These are phyloP conservation scores for Hirsutella minnesotensis DNA, from an alignment of 2,329 filamentous ascomycete genomes.

Conservation along the genomic window DNA sequence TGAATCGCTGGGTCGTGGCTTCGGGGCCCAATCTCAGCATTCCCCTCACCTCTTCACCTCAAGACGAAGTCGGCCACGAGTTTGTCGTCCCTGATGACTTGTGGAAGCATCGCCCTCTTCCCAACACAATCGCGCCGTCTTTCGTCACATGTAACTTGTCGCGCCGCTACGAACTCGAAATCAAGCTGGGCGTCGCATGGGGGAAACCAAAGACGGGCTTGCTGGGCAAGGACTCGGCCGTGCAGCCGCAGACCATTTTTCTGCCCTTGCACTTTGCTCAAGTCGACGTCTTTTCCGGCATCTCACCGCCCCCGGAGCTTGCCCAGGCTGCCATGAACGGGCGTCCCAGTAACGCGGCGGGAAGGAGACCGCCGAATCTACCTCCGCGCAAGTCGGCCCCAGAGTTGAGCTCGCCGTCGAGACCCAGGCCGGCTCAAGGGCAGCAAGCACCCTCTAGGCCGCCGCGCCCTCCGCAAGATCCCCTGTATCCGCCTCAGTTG, in stretches of 20 bases:
- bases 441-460: constrained; percentile 9
- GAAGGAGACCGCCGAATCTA: constrained; percentile 20
- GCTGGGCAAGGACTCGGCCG: constrained; percentile 10
- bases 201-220: constrained; percentile 38
- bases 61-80: constrained; percentile 53
- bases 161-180: constrained; percentile 71
- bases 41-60: constrained; percentile 45
- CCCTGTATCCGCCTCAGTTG: constrained; percentile 48
- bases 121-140: constrained; percentile 75
- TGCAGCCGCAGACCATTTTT: constrained; percentile 56
- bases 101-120: constrained; percentile 63
- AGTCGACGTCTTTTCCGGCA: constrained; percentile 77
- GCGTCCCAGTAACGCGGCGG: constrained; percentile 27
- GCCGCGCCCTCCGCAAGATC: constrained; percentile 27
- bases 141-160: constrained; percentile 84
- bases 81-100: constrained; percentile 55
- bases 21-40: constrained; percentile 61
- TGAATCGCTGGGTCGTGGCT: constrained; percentile 62
- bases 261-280: constrained; percentile 65
- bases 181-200: constrained; percentile 68
- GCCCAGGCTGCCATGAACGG: constrained; percentile 42
- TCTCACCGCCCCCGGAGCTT: constrained; percentile 67
- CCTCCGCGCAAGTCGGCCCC: constrained; percentile 22
- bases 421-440: constrained; percentile 10
- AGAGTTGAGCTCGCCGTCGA: constrained; percentile 6